These are phyloP conservation scores for Lathyrus oleraceus DNA, from an alignment of 306 rosid genomes.

Conservation along the genomic window DNA sequence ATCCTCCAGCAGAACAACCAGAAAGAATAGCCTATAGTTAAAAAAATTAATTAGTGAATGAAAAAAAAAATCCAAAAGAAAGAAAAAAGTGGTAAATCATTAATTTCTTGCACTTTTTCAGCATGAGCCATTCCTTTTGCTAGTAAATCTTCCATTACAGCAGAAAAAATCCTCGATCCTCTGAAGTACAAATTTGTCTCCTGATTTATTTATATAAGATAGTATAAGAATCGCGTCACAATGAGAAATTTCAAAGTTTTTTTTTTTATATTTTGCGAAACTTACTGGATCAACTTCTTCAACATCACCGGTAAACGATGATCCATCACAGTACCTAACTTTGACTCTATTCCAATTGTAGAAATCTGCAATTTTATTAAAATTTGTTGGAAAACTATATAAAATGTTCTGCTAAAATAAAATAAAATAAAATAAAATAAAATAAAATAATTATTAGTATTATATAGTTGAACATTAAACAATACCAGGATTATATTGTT, in stretches of 20 bases:
- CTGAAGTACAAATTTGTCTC: slow-evolving; percentile 70
- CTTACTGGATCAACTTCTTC: slow-evolving; percentile 69
- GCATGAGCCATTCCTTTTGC: slow-evolving; percentile 76
- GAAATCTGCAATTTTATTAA: slow-evolving; percentile 53
- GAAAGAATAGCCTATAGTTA: slow-evolving; percentile 72
- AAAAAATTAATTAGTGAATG: slow-evolving; percentile 12
- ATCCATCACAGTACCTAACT: slow-evolving; percentile 85
- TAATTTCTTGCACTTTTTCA: slow-evolving; percentile 50
- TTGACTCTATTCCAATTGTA: slow-evolving; percentile 78
- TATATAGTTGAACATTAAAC: background rate
- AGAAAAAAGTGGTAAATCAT: background rate
- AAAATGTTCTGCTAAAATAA: background rate
- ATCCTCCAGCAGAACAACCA: slow-evolving; percentile 94
- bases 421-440: background rate
- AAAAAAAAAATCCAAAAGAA: background rate
- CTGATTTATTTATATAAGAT: slow-evolving; percentile 41
- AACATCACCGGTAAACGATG: slow-evolving; percentile 91
- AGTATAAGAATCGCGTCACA: slow-evolving; percentile 10
- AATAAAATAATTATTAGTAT: background rate
- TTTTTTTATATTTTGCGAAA: background rate
- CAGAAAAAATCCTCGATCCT: slow-evolving; percentile 71
- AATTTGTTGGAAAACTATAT: slow-evolving; percentile 3
- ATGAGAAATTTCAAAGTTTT: background rate
- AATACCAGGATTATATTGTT: slow-evolving; percentile 67
- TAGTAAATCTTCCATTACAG: slow-evolving; percentile 59